Conservation (phyloP, 73 alveolate genomes). For the Paramecium pentaurelia region DNA sequence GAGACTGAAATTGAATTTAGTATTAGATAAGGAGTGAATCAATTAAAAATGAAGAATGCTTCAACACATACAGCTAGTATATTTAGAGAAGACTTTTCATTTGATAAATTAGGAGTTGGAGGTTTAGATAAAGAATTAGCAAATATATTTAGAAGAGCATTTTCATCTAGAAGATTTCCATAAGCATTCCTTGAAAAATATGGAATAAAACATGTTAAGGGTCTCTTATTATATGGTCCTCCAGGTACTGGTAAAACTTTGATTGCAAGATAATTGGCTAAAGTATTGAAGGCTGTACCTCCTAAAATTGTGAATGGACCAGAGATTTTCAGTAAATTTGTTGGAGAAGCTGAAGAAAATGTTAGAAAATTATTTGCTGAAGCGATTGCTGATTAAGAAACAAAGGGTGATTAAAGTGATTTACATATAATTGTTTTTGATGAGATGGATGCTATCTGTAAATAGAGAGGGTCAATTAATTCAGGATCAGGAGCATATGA, state of each 20-base stretch:
- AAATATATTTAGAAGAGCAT: constrained; percentile 94
- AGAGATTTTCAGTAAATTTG: constrained; percentile 78
- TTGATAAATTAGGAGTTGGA: constrained; percentile 99
- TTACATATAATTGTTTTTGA: constrained; percentile 94
- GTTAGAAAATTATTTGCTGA: constrained; percentile 67
- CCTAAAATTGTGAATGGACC: constrained; percentile 89
- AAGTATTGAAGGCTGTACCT: constrained; percentile 72
- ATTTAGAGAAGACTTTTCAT: constrained; percentile 75
- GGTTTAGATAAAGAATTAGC: constrained; percentile 97
- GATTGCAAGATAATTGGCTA: constrained; percentile 82
- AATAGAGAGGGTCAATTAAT: constrained; percentile 97
- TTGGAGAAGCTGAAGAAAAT: constrained; percentile 83
- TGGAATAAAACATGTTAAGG: constrained; percentile 89
- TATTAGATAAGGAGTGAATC: not conserved
- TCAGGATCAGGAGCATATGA: constrained; percentile 99
- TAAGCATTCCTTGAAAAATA: constrained; percentile 94
- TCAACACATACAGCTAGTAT: not conserved
- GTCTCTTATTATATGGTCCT: constrained; percentile 82
- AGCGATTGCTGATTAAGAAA: constrained; percentile 76
- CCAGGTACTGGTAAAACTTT: constrained; percentile 84
- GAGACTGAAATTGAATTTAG: not conserved
- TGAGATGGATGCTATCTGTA: constrained; percentile 99
- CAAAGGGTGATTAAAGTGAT: constrained; percentile 47
- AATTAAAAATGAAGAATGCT: constrained; percentile 22
- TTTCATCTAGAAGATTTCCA: constrained; percentile 84